Conservation (phyloP, 208 protist species). For the Crithidia expoeki region DNA sequence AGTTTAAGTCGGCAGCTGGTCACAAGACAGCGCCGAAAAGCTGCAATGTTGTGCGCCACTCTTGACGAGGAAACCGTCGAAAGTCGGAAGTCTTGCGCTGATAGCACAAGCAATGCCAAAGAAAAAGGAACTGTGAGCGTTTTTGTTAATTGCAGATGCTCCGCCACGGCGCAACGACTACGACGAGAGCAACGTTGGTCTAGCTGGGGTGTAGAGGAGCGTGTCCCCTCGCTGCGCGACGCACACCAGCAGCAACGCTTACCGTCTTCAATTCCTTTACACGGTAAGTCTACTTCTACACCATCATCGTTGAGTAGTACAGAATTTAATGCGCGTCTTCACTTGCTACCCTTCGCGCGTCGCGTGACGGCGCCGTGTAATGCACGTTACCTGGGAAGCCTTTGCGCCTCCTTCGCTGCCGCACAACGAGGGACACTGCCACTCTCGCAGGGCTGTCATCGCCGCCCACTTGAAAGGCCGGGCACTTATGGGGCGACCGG, state of each 20-base stretch:
- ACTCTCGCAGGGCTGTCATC: background rate
- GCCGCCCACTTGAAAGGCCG: background rate
- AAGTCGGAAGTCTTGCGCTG: no score
- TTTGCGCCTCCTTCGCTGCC: conserved; percentile 28
- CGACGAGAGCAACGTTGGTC: conserved; percentile 12
- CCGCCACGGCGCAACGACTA: background rate
- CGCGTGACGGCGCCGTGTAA: conserved; percentile 19
- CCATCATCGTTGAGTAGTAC: background rate
- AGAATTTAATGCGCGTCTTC: background rate
- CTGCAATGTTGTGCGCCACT: background rate
- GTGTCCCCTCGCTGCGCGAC: background rate
- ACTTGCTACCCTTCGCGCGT: conserved; percentile 23
- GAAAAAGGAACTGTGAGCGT: background rate
- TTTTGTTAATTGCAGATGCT: background rate
- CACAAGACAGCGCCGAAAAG: conserved; percentile 1
- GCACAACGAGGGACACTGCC: conserved; percentile 11
- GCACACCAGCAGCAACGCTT: background rate
- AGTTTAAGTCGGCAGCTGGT: conserved; percentile 44
- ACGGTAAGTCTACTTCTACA: background rate
- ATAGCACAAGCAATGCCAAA: no score
- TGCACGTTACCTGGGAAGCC: conserved; percentile 2
- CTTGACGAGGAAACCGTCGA: background rate
- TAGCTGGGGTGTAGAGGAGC: conserved; percentile 13
- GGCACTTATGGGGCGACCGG: no score
- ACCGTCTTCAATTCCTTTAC: background rate